Conservation (phyloP, 192 early-diverging fungal genomes). For the Jimgerdemannia lactiflua region DNA sequence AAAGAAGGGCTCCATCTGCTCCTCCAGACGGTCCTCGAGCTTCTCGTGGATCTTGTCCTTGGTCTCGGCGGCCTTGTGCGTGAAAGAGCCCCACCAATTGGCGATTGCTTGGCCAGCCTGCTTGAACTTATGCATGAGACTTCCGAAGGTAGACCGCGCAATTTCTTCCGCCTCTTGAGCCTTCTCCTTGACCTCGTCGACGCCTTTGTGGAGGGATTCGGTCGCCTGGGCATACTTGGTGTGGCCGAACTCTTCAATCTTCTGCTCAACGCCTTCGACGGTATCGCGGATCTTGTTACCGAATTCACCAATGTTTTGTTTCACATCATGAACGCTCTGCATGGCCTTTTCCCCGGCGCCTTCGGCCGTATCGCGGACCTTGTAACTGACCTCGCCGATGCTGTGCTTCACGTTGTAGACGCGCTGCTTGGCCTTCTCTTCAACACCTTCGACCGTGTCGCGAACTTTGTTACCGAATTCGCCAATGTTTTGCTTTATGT, state of each 20-base stretch:
- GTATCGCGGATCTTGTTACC: not conserved
- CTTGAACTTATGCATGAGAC: not conserved
- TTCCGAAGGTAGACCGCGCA: not conserved
- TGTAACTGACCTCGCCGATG: not conserved
- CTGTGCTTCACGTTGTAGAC: not conserved
- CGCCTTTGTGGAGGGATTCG: not conserved
- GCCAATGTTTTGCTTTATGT: not conserved
- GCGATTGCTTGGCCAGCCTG: not conserved
- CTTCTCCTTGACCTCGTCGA: not conserved
- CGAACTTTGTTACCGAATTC: not conserved
- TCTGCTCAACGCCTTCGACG: constrained; percentile 11
- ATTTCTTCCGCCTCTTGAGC: not conserved
- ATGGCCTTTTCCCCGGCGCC: not conserved
- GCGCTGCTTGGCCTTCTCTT: constrained; percentile 2
- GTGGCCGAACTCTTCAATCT: constrained; percentile 5
- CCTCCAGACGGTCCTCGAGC: constrained; percentile 13
- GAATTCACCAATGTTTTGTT: not conserved
- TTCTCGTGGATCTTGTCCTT: constrained; percentile 4
- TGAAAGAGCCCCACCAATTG: not conserved
- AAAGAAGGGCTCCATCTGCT: constrained; percentile 9
- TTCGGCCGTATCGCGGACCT: not conserved
- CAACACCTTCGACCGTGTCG: not conserved
- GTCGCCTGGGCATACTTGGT: constrained; percentile 7
- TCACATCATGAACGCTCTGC: not conserved
- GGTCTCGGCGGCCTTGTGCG: constrained; percentile 1